Percentiles rank a stretch among this genome's conserved stretches.
Conservation (phyloP, 495 filamentous ascomycete genomes). For the Bombardia bombarda region DNA sequence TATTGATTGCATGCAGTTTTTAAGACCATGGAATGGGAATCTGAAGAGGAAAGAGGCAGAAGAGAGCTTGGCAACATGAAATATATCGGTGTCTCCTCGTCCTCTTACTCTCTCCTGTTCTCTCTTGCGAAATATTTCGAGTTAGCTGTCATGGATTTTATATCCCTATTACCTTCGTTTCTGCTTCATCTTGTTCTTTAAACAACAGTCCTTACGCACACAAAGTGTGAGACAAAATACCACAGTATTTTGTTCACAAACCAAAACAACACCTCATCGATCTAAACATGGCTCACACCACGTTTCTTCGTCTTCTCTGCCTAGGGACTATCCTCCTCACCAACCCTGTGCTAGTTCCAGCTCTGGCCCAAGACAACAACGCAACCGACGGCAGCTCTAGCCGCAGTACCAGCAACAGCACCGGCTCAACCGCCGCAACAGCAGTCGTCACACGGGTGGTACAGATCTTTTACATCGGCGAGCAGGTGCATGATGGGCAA, state of each 20-base stretch:
- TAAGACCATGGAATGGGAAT: no score
- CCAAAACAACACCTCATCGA: not conserved
- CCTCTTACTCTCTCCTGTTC: no score
- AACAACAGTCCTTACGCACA: no score
- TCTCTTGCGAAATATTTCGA: no score
- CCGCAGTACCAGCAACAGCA: conserved; percentile 1
- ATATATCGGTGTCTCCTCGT: no score
- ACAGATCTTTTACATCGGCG: conserved; percentile 21
- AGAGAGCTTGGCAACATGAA: no score
- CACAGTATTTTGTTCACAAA: no score
- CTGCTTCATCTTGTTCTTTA: not conserved
- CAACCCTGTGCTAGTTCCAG: not conserved
- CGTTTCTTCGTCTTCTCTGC: not conserved
- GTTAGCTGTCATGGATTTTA: no score
- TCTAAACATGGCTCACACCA: not conserved
- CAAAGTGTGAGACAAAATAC: no score
- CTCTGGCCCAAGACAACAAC: not conserved
- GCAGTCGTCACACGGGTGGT: conserved; percentile 8
- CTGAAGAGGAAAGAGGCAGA: no score
- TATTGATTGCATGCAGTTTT: no score
- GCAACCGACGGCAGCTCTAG: not conserved
- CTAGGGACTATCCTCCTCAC: not conserved
- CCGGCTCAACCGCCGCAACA: not conserved
- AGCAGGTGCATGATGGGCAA: conserved; percentile 16
- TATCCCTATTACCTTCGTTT: not conserved